A percentile compares a stretch with the other conserved stretches of the same genome.
Evolutionary conservation across 805 yeast species (phyloP).

Genomic region (Pichia rugopelliculosa): DNA sequence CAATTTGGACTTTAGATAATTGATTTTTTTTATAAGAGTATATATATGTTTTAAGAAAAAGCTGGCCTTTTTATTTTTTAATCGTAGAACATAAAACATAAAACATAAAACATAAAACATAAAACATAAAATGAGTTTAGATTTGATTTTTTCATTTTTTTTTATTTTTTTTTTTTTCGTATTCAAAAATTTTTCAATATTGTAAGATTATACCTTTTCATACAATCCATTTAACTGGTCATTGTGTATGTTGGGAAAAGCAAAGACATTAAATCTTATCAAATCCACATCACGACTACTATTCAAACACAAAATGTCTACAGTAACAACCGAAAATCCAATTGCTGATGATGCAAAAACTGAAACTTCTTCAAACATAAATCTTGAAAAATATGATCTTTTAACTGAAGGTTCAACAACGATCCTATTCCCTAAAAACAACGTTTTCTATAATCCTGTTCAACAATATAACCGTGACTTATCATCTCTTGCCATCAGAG

Average conservation of each 20-base stretch:
- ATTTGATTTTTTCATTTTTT: not conserved
- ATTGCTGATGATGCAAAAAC: not conserved
- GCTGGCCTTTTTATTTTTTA: not conserved
- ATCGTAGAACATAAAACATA: no score
- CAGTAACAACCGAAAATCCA: not conserved
- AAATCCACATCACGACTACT: not conserved
- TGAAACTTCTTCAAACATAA: constrained; percentile 8
- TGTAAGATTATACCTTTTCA: not conserved
- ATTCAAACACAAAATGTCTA: not conserved
- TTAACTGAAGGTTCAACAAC: constrained; percentile 77
- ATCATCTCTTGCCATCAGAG: constrained; percentile 74
- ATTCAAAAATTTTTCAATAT: not conserved
- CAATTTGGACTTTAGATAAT: not conserved
- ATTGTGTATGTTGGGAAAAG: not conserved
- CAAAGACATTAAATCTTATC: not conserved
- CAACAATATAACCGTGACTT: constrained; percentile 96
- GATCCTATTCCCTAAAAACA: constrained; percentile 73
- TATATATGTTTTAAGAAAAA: not conserved
- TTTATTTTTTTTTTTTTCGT: not conserved
- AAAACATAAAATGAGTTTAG: no score
- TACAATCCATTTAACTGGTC: not conserved
- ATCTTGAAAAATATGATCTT: constrained; percentile 22
- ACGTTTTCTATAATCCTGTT: constrained; percentile 92
- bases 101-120: no score
- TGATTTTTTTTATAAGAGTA: no score